Evolutionary conservation across 176 grass and related monocot species (phyloP).

Genomic region (Lolium rigidum): DNA sequence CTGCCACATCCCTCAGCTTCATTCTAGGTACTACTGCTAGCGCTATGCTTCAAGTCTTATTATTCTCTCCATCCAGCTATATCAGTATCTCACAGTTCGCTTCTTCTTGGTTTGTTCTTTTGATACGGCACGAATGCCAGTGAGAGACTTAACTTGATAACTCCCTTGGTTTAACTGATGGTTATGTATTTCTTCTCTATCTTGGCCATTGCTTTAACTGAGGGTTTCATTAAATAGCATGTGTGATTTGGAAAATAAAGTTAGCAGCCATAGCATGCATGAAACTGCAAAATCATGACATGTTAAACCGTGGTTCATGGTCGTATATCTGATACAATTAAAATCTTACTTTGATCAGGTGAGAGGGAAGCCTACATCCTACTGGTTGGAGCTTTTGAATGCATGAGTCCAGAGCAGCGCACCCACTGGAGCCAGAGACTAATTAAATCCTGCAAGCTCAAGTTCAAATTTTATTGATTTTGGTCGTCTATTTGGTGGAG

Average conservation of each 20-base stretch:
- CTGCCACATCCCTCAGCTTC: too few relatives aligned
- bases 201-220: too few relatives aligned
- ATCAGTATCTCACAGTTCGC: too few relatives aligned
- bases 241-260: not conserved
- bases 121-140: too few relatives aligned
- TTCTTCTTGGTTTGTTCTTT: too few relatives aligned
- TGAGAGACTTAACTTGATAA: too few relatives aligned
- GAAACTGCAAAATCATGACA: not conserved
- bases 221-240: not conserved
- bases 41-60: too few relatives aligned
- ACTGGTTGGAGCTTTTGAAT: not conserved
- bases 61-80: too few relatives aligned
- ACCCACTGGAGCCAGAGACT: not conserved
- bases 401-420: not conserved
- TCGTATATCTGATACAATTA: not conserved
- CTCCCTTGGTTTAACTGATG: too few relatives aligned
- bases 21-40: too few relatives aligned
- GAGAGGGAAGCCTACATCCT: not conserved
- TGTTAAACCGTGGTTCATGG: not conserved
- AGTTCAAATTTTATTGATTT: not conserved
- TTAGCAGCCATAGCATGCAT: not conserved
- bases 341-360: constrained; percentile 8
- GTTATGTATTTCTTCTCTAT: not conserved
- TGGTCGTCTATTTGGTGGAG: not conserved
- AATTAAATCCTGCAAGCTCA: too few relatives aligned